Evolutionary conservation across 495 filamentous ascomycete species (phyloP), one percentile per base, ranked within the genome.

Genomic region (Penicillium desertorum): DNA sequence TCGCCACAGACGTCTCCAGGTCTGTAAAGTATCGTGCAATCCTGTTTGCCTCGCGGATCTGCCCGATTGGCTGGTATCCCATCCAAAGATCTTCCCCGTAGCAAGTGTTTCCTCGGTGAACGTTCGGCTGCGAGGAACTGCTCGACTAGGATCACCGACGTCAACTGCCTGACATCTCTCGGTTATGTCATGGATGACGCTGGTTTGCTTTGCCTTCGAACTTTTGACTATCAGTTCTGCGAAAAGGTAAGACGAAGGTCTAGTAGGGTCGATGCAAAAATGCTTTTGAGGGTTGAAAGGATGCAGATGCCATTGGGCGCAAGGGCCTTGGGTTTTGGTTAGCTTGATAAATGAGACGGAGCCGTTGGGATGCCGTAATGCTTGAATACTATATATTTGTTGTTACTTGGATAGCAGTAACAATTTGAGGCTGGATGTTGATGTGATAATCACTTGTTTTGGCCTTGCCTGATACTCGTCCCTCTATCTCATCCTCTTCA

Each of bases 51-150:
- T 9, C 47, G 19, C 32, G 53, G 53, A 37, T 20, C 52, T 5
- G 16, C 44, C 53, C 43, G 50, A 64, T 49, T 61, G 62, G 58
- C 43, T 61, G 62, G 55, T 12, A 61, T 61, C 36, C 51, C 58
- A 64, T 25, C 62, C 11, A 14, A 23, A 4, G 22, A 23, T 23
- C 22, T 46, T 36, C 16, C 63, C 66, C 1, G 61, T 69, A 1
- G 64, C 69, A 7, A 66, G 30, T 20, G 68, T 62, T 17, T 54
- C 59, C 25, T 70, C 65, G 17, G 67, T 66, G 46, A 68, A 60
- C 37, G 66, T 65, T 16, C 67, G 58, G 3, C 67, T 1, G 62
- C 11, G 1, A 68, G 56, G 51, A 62, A 70, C 2, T 54, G 43
- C 46, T 70, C 69, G 4, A 70, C 56, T 16, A 66, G 49, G 44